These are phyloP conservation scores for Ophiognomonia clavigignenti-juglandacearum DNA, from an alignment of 2,329 filamentous ascomycete genomes.

Conservation along the genomic window DNA sequence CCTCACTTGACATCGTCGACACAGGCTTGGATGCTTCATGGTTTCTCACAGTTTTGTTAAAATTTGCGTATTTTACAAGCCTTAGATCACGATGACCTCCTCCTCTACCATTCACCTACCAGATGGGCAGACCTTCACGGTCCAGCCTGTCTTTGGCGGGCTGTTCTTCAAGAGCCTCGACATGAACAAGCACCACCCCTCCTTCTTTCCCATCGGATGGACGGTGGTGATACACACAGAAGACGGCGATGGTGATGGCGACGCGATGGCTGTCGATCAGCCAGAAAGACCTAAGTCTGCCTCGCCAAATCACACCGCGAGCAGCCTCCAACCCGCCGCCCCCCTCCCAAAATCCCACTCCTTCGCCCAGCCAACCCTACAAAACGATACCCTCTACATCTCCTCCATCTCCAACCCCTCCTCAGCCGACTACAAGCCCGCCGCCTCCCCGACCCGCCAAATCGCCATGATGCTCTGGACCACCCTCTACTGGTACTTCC, in stretches of 20 bases:
- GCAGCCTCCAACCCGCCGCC: no score
- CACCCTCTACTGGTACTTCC: slow-evolving; percentile 95
- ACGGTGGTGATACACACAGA: slow-evolving; percentile 80
- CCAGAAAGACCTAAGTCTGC: no score
- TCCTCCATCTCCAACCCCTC: slow-evolving; percentile 86
- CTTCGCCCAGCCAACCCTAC: slow-evolving; percentile 71
- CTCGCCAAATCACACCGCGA: no score
- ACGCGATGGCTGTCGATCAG: slow-evolving; percentile 6
- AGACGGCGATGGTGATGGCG: slow-evolving; percentile 25
- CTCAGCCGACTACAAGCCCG: slow-evolving; percentile 72
- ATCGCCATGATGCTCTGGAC: slow-evolving; percentile 97
- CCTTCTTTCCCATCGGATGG: slow-evolving; percentile 81
- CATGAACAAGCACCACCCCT: slow-evolving; percentile 56
- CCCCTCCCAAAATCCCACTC: slow-evolving; percentile 38
- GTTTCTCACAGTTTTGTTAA: background rate
- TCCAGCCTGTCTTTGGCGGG: slow-evolving; percentile 85
- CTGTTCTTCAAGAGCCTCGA: slow-evolving; percentile 84
- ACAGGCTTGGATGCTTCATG: no score
- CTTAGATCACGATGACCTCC: slow-evolving; percentile 1
- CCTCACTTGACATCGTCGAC: no score
- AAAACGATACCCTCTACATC: slow-evolving; percentile 80
- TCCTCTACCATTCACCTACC: slow-evolving; percentile 63
- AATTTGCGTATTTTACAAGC: background rate
- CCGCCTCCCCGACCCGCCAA: slow-evolving; percentile 76
- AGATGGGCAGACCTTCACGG: slow-evolving; percentile 79